phyloP scores from a whole-genome alignment of 257 asterid species.

The Anisodus tanguticus region DNA sequence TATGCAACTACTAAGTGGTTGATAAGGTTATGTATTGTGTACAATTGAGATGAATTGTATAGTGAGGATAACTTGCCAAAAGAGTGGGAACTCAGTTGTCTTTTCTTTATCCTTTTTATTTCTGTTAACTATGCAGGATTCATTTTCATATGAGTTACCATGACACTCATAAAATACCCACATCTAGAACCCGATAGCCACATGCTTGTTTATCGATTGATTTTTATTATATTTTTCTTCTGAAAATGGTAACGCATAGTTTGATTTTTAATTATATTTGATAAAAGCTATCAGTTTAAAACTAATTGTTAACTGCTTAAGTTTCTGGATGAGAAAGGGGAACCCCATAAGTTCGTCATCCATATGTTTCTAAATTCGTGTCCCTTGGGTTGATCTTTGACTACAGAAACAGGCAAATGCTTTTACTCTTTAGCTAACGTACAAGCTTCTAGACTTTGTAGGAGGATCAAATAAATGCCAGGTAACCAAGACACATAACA shows the following conservation, averaged over 20 bases:
- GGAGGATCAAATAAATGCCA: not conserved
- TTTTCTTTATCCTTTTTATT: not conserved
- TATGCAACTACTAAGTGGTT: not conserved
- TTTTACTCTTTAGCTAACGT: not conserved
- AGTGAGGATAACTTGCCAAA: not conserved
- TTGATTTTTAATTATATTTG: not conserved
- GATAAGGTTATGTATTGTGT: not conserved
- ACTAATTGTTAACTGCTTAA: not conserved
- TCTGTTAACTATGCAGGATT: not conserved
- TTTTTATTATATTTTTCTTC: not conserved
- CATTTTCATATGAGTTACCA: not conserved
- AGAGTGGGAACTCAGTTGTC: not conserved
- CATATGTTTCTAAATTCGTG: not conserved
- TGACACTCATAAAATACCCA: not conserved
- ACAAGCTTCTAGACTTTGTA: not conserved
- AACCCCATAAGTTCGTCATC: not conserved
- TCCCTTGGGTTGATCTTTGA: not conserved
- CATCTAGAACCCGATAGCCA: not conserved
- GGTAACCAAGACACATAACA: not conserved
- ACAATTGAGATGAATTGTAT: not conserved
- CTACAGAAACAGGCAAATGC: not conserved
- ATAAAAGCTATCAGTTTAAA: not conserved
- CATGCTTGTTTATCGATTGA: not conserved
- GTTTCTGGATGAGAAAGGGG: not conserved
- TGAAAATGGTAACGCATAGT: too few relatives aligned